Percentiles rank a stretch among this genome's conserved stretches.
Conservation (phyloP, 2,329 filamentous ascomycete species). For the Pseudofabraea citricarpa region DNA sequence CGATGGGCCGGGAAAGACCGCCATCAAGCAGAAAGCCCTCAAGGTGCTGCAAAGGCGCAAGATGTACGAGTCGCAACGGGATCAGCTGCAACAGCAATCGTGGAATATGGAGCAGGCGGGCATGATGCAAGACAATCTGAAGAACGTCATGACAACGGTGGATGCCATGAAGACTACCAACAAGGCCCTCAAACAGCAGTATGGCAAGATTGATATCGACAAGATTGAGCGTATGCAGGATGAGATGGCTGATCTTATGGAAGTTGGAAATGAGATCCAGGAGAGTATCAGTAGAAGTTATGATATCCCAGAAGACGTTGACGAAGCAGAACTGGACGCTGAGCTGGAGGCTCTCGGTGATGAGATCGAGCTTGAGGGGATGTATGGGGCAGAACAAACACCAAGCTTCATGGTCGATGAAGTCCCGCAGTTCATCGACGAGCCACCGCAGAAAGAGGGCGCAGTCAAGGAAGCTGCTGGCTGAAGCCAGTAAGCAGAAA, state of each 20-base stretch:
- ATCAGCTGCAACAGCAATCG: conserved; percentile 88
- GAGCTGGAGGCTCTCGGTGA: conserved; percentile 92
- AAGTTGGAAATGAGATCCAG: conserved; percentile 97
- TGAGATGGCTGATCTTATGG: conserved; percentile 97
- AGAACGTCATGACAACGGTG: conserved; percentile 97
- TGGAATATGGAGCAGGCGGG: conserved; percentile 99
- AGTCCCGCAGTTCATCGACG: conserved; percentile 85
- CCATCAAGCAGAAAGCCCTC: conserved; percentile 89
- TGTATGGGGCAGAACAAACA: conserved; percentile 43
- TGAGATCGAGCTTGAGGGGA: conserved; percentile 82
- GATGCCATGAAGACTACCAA: conserved; percentile 97
- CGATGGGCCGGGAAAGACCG: conserved; percentile 88
- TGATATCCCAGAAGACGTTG: conserved; percentile 93
- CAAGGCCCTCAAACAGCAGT: conserved; percentile 87
- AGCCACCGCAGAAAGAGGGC: conserved; percentile 66
- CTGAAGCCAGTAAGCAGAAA: no score
- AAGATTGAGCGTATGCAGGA: conserved; percentile 98
- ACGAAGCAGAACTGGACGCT: conserved; percentile 93
- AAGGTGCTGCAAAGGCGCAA: conserved; percentile 92
- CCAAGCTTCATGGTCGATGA: conserved; percentile 90
- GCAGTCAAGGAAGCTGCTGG: conserved; percentile 80
- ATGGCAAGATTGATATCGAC: conserved; percentile 95
- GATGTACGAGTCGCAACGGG: conserved; percentile 88
- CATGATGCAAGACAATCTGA: conserved; percentile 98
- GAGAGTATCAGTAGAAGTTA: conserved; percentile 89